Base-by-base conservation (phyloP, 192 early-diverging fungal genomes). In the Backusella luteola region DNA sequence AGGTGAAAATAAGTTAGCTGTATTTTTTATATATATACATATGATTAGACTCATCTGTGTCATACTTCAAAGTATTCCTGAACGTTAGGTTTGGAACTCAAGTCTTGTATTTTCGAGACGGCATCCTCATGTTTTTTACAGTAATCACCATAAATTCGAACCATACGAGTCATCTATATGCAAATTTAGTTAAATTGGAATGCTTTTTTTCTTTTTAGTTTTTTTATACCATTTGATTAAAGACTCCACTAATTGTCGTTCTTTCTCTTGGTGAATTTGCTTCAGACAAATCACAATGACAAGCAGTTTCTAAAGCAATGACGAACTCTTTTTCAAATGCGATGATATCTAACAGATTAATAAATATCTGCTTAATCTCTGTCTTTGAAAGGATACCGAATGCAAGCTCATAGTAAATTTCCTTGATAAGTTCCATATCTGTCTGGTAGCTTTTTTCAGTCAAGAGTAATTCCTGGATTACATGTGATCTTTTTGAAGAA, bases 281-380 rank as follows among this genome's bases (percentile, higher is more conserved):
- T 74, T 49, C 44, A 69, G 44, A 80, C 69, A 56, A 82, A 74
- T 67, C 53, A 19, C 67, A 26, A 19, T 71, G 77, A 73, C 84
- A 86, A 1, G 91, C 90, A 12, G 84, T 86, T 8, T 89, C 87
- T 74, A 96, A 77, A 41, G 90, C 79, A n/a, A 85, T 88, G 0
- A 93, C 79, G 52, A 96, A 85, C n/a, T 87, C 85, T 12, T 84
- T 77, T n/a, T 93, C 90, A 69, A 91, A 87, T 23, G 81, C 81
- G 34, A 96, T 90, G 12, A 98, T 88, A 2, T 88, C 87, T n/a
- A 90, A 87, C 39, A 98, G 80, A 82, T 96, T 95, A 71, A 86
- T 89, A 82, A 96, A 98, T 14, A 98, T 79, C 8, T 85, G 79
- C 76, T 90, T 91, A 21, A 89, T 84, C 67, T 96, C 95, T 8